Conservation (phyloP, 495 filamentous ascomycete species). For the Penicillium waksmanii region DNA sequence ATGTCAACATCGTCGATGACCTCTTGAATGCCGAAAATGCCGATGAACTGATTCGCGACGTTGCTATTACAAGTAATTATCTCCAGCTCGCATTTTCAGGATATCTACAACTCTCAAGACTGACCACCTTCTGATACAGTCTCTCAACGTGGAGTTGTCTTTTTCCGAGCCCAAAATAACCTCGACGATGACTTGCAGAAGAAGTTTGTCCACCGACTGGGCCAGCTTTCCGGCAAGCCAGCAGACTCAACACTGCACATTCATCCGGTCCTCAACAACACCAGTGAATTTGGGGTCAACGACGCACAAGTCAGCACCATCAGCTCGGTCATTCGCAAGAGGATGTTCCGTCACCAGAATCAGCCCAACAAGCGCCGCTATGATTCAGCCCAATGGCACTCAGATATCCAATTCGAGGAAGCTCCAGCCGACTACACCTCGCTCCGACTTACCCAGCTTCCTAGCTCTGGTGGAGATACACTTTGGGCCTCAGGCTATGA, state of each 20-base stretch:
- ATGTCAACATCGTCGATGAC: constrained; percentile 28
- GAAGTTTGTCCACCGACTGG: constrained; percentile 60
- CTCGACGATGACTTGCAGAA: constrained; percentile 65
- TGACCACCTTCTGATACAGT: constrained; percentile 45
- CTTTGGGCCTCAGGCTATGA: constrained; percentile 48
- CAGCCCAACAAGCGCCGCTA: constrained; percentile 25
- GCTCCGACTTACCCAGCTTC: constrained; percentile 63
- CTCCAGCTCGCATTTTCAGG: not conserved
- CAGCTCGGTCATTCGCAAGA: constrained; percentile 58
- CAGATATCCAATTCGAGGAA: constrained; percentile 71
- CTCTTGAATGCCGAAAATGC: constrained; percentile 24
- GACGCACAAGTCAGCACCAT: constrained; percentile 72
- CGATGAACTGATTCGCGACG: constrained; percentile 26
- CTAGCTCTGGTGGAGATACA: constrained; percentile 70
- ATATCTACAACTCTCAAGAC: not conserved
- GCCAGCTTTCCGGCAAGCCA: constrained; percentile 64
- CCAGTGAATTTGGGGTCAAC: constrained; percentile 44
- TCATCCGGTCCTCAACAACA: constrained; percentile 58
- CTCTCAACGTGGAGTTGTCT: constrained; percentile 72
- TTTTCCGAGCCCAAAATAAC: constrained; percentile 69
- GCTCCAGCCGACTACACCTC: constrained; percentile 68
- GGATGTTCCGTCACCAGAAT: constrained; percentile 48
- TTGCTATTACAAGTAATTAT: constrained; percentile 27
- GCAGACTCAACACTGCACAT: constrained; percentile 63
- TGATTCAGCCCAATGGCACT: constrained; percentile 59